These are phyloP conservation scores for Solanum lycopersicoides DNA, from an alignment of 257 asterid species.

Conservation along the genomic window DNA sequence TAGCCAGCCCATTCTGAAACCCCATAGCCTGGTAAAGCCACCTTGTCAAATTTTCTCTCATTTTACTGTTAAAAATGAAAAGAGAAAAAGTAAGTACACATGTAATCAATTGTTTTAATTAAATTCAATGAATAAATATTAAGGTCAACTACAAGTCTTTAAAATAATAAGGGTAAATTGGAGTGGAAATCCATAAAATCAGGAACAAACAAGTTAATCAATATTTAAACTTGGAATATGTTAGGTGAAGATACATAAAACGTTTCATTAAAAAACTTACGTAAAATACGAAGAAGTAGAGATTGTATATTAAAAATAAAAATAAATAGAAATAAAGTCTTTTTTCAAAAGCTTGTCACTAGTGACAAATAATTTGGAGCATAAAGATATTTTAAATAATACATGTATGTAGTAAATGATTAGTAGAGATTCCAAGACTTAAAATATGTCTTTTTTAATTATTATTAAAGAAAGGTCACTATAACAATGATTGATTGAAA, in stretches of 20 bases:
- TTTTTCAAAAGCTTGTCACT: background rate
- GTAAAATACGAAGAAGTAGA: background rate
- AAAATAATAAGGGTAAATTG: background rate
- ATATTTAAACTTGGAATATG: background rate
- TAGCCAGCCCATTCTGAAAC: slow-evolving; percentile 24
- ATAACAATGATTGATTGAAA: slow-evolving; percentile 1
- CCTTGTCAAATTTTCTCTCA: slow-evolving; percentile 36
- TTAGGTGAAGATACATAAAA: background rate
- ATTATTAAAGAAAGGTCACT: background rate
- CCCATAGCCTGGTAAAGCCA: slow-evolving; percentile 32
- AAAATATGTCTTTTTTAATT: background rate
- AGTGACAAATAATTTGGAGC: background rate
- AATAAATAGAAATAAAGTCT: background rate
- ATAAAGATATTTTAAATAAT: background rate
- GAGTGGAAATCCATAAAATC: background rate
- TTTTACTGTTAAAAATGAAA: slow-evolving; percentile 24
- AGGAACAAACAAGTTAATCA: background rate
- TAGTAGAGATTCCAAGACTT: background rate
- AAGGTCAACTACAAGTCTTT: background rate
- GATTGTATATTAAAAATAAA: background rate
- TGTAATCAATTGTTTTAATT: background rate
- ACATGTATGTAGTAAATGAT: background rate
- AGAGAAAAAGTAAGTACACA: background rate
- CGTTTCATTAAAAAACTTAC: background rate
- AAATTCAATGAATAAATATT: background rate